Evolutionary conservation across 495 filamentous ascomycete species (phyloP).

Genomic region (Lepidopterella palustris): DNA sequence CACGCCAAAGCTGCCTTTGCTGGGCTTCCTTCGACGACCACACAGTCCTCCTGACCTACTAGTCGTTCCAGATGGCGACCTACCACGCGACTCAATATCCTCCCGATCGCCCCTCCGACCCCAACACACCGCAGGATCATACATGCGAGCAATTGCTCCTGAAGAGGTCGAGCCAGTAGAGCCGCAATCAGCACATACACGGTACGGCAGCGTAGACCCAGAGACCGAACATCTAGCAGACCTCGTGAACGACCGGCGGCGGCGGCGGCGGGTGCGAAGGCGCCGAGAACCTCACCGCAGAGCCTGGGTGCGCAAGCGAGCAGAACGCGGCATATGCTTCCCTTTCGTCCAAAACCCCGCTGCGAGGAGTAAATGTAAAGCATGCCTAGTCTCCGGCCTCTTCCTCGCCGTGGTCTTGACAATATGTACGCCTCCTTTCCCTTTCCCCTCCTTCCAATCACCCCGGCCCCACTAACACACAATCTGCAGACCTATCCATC

Average conservation of each 20-base stretch:
- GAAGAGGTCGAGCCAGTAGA: constrained; percentile 8
- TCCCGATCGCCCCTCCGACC: constrained; percentile 23
- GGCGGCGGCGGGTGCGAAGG: not conserved
- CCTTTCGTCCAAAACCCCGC: constrained; percentile 11
- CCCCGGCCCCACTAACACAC: constrained; percentile 9
- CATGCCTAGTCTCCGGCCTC: constrained; percentile 26
- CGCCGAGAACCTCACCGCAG: constrained; percentile 7
- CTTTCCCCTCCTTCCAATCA: not conserved
- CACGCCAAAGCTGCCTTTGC: constrained; percentile 24
- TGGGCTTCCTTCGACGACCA: constrained; percentile 24
- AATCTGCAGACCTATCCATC: constrained; percentile 56
- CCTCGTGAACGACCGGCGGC: not conserved
- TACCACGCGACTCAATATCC: constrained; percentile 18
- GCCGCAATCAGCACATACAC: not conserved
- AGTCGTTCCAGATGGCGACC: constrained; percentile 6
- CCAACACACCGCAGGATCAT: constrained; percentile 26
- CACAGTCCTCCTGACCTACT: constrained; percentile 12
- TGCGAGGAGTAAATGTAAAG: constrained; percentile 16
- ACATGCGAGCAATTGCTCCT: constrained; percentile 16
- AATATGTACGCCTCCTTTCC: constrained; percentile 24
- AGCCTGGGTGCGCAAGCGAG: constrained; percentile 17
- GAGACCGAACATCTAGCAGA: constrained; percentile 20
- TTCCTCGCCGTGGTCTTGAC: constrained; percentile 27
- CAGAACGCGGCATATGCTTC: constrained; percentile 9
- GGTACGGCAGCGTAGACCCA: constrained; percentile 15